Evolutionary conservation across 176 grass and related monocot genomes (phyloP), one percentile per base, ranked within the genome.

Genomic region (Thinopyrum elongatum): DNA sequence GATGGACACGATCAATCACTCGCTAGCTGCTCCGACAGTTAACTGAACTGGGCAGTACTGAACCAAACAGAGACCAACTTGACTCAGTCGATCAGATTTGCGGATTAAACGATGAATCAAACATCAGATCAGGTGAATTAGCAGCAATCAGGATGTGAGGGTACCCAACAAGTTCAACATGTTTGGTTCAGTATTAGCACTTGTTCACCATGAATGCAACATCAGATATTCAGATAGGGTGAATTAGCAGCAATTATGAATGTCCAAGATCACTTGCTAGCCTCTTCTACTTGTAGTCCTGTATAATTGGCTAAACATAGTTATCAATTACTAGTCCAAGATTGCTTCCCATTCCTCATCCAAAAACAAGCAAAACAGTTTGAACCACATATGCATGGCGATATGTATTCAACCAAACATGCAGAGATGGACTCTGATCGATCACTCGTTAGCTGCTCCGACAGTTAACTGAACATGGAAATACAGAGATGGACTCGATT

Each of bases 91-190:
- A 3, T 53, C 49, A 53, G 16, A 53, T 53, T 53, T 2, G 49
- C 6, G 5, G 49, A 53, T 7, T 53, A 16, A 53, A 2, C 6
- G 6, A 53, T 0, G 16, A 53, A 19, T 2, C 1, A 2, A 53
- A 2, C 49, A 53, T 53, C 16, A 19, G 16, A 53, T 53, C 49
- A 53, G 49, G 49, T 19, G 49, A 53, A 19, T 2, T 53, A 53
- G 47, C 47, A 51, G 47, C 16, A 76, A 51, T 93, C 35, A 84
- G 23, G 79, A 90, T 30, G 78, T 82, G 80, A 49, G 53, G 35
- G 38, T 13, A 51, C 31, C 17, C 65, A 70, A 74, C 65, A 30
- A 81, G 19, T 42, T 93, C 39, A 66, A 77, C 5, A 27, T 53
- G 2, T 53, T 53, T 19, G 49, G 49, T 53, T 53, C 49, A 53